These are phyloP conservation scores for Cardamine chenopodiifolia DNA, from an alignment of 345 rosid genomes.

Conservation along the genomic window DNA sequence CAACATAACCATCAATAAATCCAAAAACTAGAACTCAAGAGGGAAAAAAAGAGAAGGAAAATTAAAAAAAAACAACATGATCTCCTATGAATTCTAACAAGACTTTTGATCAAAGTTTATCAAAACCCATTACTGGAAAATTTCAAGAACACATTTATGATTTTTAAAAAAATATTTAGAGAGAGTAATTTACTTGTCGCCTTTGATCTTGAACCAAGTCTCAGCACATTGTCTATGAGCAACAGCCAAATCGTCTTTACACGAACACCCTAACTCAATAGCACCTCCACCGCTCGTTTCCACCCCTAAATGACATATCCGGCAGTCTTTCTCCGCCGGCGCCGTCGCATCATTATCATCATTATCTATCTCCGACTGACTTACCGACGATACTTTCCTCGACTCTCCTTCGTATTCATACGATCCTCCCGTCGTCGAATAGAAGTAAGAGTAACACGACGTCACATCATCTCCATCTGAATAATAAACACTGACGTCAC, in stretches of 20 bases:
- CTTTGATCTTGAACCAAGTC: slow-evolving; percentile 95
- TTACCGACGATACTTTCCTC: slow-evolving; percentile 50
- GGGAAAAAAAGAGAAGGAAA: too few species aligned
- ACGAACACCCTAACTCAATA: slow-evolving; percentile 85
- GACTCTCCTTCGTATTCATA: slow-evolving; percentile 50
- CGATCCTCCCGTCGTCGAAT: slow-evolving; percentile 76
- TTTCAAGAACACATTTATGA: background rate
- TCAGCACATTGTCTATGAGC: slow-evolving; percentile 97
- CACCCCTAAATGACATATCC: slow-evolving; percentile 91
- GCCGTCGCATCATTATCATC: slow-evolving; percentile 56
- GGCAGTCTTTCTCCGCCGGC: slow-evolving; percentile 63
- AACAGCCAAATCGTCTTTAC: slow-evolving; percentile 91
- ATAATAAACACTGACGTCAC: slow-evolving; percentile 57
- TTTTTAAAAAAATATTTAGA: background rate
- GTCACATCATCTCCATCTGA: slow-evolving; percentile 80
- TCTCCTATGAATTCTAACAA: slow-evolving; percentile 5
- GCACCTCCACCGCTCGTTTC: slow-evolving; percentile 65
- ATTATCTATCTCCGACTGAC: slow-evolving; percentile 48
- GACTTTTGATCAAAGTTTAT: background rate
- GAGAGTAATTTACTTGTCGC: slow-evolving; percentile 59
- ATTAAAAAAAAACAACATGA: background rate
- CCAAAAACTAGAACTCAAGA: background rate
- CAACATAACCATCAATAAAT: background rate
- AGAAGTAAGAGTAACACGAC: slow-evolving; percentile 82
- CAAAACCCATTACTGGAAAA: background rate